Evolutionary conservation across 495 filamentous ascomycete species (phyloP), one percentile per base, ranked within the genome.

Genomic region (Massariosphaeria phaeospora): DNA sequence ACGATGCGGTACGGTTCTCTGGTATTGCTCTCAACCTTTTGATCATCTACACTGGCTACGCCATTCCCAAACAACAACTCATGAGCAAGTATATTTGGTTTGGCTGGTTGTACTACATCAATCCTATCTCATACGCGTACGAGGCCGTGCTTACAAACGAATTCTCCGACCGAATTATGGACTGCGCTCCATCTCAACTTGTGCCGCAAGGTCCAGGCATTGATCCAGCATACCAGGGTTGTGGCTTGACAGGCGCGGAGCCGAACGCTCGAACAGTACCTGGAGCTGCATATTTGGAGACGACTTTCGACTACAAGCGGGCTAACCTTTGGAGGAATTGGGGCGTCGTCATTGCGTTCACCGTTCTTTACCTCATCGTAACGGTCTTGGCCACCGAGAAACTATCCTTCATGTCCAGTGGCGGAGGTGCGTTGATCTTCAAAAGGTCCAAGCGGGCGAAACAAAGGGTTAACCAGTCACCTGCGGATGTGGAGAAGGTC

Each of bases 1-100:
- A 88, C 63, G 83, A 85, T 41, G 84, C 86, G 2, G 81, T 88
- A 34, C 76, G 84, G 9, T 87, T 89, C 63, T 75, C 78, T 44
- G 84, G 85, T 53, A 78, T 83, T 53, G 81, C 77, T 0, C 64
- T 90, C 29, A 88, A 86, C 59, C 66, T 89, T 20, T 62, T 77
- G 20, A 58, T 72, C 42, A 82, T 88, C 34, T 81, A 67, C 60
- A 75, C 72, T 1, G 78, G 78, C 25, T 81, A 81, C 50, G 71
- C 76, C 10, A 74, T 81, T 30, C 68, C 76, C 9, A 69, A 72
- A 41, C 66, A 70, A 3, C 72, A 72, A 50, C 64, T 75, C 11
- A 44, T 75, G 2, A 35, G 31, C 20, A 23, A 68, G 7, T 75
- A 72, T 43, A 75, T 77, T 57, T 80, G 79, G 79, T 80, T 82